Base-by-base conservation (phyloP, 768 basidiomycete species). In the Suillus cothurnatus region DNA sequence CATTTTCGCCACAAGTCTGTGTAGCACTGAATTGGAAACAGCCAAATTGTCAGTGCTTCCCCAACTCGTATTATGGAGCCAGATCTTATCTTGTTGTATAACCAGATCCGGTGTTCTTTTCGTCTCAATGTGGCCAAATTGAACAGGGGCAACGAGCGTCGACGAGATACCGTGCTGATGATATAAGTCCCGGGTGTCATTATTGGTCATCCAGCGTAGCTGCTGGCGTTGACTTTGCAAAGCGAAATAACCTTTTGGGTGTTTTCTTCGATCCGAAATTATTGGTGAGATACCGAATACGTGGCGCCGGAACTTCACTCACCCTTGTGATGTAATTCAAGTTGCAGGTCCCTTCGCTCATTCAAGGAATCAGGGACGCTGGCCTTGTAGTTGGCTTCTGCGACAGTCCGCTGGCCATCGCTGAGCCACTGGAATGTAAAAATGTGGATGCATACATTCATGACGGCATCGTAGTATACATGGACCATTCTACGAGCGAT, bases 1-100 rank as follows among this genome's bases (percentile, higher is more conserved):
- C 95, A 7, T 99, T 93, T 76, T 91, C 91, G 57, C 93, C 96
- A 11, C 89, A 93, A 73, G 86, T 95, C 0, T 97, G 95, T 76
- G 88, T 93, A 9, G 90, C 93, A 19, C 77, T 98, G 63, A 99
- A 99, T 72, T 99, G 97, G 97, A 99, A 99, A 78, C 97, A 99
- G 77, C 97, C 97, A 15, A 99, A 99, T 76, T 99, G 97, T 94
- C 79, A 78, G 88, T 78, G 41, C n/a, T 26, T 39, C 31, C 66
- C 26, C 31, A 26, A 23, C 47, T n/a, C 32, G 32, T 47, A 64
- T 38, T 28, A 5, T 63, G 59, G 45, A n/a, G n/a, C 31, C 8
- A 55, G 53, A 55, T 41, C 57, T 28, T 39, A 59, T 59, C 58
- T 28, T 21, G 34, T 21, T 59, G 8, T 66, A 70, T 62, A 63